phyloP scores from a whole-genome alignment of 768 basidiomycete genomes.

The Lactarius hatsudake region DNA sequence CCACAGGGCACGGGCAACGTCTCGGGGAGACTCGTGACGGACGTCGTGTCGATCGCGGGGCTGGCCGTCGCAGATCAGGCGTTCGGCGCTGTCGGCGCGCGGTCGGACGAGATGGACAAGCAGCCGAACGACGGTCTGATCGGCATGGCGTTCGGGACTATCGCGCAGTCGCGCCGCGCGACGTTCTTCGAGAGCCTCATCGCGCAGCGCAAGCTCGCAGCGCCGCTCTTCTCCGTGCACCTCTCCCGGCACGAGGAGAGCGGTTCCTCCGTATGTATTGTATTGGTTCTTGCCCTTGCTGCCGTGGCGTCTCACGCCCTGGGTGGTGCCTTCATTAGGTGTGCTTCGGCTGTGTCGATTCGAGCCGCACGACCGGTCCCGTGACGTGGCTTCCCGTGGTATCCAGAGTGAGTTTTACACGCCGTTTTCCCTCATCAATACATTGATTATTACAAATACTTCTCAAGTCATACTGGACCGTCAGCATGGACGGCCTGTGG shows the following conservation, averaged over 20 bases:
- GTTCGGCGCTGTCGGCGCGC: conserved; percentile 51
- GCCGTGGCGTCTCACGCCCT: background rate
- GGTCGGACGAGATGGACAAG: conserved; percentile 48
- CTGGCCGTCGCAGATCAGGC: conserved; percentile 47
- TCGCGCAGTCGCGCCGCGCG: conserved; percentile 43
- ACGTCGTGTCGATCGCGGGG: conserved; percentile 49
- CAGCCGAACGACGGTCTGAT: conserved; percentile 57
- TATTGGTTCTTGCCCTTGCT: background rate
- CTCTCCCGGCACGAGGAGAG: conserved; percentile 40
- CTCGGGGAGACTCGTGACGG: conserved; percentile 46
- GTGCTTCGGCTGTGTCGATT: conserved; percentile 45
- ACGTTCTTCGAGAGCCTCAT: conserved; percentile 70
- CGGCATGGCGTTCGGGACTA: conserved; percentile 60
- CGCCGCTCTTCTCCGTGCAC: conserved; percentile 59
- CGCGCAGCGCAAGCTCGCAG: conserved; percentile 37
- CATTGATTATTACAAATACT: background rate
- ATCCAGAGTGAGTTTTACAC: conserved; percentile 31
- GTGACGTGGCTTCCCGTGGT: conserved; percentile 41
- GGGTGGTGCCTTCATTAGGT: conserved; percentile 29
- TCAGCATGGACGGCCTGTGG: conserved; percentile 46
- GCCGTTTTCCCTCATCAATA: background rate
- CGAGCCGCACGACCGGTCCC: conserved; percentile 37
- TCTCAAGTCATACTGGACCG: conserved; percentile 59
- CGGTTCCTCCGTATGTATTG: conserved; percentile 48
- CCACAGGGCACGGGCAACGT: conserved; percentile 52